Evolutionary conservation across 1,139 yeast genomes (phyloP).

Genomic region (Blastobotrys apis): DNA sequence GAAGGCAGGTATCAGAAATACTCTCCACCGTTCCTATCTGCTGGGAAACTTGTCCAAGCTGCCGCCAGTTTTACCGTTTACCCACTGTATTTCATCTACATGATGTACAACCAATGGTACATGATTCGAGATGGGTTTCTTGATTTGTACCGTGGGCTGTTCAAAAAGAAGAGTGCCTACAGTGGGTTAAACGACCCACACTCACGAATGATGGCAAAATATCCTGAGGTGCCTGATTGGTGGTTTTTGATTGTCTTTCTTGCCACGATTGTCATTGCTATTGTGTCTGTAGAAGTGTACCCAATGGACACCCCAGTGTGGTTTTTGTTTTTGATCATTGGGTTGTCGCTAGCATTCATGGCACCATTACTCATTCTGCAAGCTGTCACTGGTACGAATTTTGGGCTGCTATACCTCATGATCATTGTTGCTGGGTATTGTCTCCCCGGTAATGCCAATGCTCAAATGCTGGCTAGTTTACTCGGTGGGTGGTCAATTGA

Average conservation of each 20-base stretch:
- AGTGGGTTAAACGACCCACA: slow-evolving; percentile 41
- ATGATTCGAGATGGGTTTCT: slow-evolving; percentile 4
- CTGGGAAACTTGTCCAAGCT: slow-evolving; percentile 38
- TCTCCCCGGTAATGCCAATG: slow-evolving; percentile 57
- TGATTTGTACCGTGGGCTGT: slow-evolving; percentile 20
- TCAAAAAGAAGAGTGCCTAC: not conserved
- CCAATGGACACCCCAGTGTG: slow-evolving; percentile 42
- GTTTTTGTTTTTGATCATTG: slow-evolving; percentile 55
- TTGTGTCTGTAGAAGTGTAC: slow-evolving; percentile 45
- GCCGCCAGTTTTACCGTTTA: slow-evolving; percentile 36
- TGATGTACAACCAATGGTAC: slow-evolving; percentile 21
- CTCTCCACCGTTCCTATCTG: slow-evolving; percentile 46
- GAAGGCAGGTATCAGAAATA: slow-evolving; percentile 31
- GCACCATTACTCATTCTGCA: slow-evolving; percentile 47
- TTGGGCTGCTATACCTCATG: slow-evolving; percentile 53
- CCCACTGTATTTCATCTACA: slow-evolving; percentile 27
- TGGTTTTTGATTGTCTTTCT: slow-evolving; percentile 48
- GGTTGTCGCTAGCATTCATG: slow-evolving; percentile 51
- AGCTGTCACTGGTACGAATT: slow-evolving; percentile 49
- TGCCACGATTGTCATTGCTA: slow-evolving; percentile 46
- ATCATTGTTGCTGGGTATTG: slow-evolving; percentile 61
- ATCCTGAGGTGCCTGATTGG: slow-evolving; percentile 61
- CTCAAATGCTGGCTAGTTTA: slow-evolving; percentile 26
- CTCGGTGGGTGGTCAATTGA: slow-evolving; percentile 40
- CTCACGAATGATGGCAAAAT: slow-evolving; percentile 44